phyloP scores from a whole-genome alignment of 306 rosid species.

The Arachis hypogaea region DNA sequence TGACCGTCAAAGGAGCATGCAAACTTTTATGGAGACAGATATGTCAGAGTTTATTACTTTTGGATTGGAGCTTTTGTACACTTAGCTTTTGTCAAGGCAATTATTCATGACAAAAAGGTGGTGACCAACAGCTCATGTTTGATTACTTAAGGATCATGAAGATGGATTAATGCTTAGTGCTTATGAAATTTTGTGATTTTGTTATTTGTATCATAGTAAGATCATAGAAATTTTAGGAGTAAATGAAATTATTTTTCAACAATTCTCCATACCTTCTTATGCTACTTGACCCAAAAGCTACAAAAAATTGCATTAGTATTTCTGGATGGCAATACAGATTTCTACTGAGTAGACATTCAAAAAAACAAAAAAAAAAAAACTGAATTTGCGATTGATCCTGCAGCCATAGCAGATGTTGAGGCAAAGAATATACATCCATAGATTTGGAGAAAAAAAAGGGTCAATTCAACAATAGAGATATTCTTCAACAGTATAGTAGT shows the following conservation, averaged over 20 bases:
- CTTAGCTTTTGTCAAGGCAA: slow-evolving; percentile 16
- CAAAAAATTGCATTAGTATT: slow-evolving; percentile 29
- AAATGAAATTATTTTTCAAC: neutral
- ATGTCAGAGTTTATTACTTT: slow-evolving; percentile 16
- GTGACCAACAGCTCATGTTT: slow-evolving; percentile 19
- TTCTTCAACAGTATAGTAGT: slow-evolving; percentile 7
- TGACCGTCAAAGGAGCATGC: neutral
- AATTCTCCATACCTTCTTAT: slow-evolving; percentile 31
- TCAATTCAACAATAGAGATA: slow-evolving; percentile 23
- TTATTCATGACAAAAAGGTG: slow-evolving; percentile 27
- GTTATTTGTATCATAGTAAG: slow-evolving; percentile 13
- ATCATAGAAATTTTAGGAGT: slow-evolving; percentile 1
- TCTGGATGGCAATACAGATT: slow-evolving; percentile 7
- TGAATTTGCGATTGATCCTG: slow-evolving; percentile 30
- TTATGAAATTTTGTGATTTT: slow-evolving; percentile 12
- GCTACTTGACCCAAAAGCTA: slow-evolving; percentile 32
- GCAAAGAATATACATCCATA: slow-evolving; percentile 40
- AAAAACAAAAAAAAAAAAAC: neutral
- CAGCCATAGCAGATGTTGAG: slow-evolving; percentile 15
- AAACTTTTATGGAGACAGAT: slow-evolving; percentile 12
- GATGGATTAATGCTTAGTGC: slow-evolving; percentile 7
- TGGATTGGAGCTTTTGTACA: slow-evolving; percentile 15
- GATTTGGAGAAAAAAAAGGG: slow-evolving; percentile 4
- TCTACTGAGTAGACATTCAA: slow-evolving; percentile 24
- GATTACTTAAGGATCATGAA: slow-evolving; percentile 12